phyloP scores from a whole-genome alignment of 78 protist species.

The Trichosphaerium sp. region DNA sequence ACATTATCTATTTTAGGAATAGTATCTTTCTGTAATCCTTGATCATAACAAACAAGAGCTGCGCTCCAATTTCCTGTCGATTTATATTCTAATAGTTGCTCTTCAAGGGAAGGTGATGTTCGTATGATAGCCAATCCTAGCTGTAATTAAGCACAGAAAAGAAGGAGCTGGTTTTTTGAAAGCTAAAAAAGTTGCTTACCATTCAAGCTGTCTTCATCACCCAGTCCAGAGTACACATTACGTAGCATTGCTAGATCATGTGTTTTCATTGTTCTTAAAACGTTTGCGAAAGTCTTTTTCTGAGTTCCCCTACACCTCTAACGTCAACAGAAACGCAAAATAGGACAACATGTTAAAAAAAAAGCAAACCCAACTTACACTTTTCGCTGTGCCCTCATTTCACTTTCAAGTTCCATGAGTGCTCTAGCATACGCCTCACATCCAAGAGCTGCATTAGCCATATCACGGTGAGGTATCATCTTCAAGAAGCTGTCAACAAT shows the following conservation, averaged over 20 bases:
- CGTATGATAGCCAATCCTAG: too few relatives aligned
- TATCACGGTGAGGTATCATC: constrained; percentile 15
- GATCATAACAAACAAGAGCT: constrained; percentile 13
- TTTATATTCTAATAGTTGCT: constrained; percentile 17
- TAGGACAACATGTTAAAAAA: too few relatives aligned
- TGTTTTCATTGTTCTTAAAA: too few relatives aligned
- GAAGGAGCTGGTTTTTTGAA: too few relatives aligned
- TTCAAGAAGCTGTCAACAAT: constrained; percentile 10
- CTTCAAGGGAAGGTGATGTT: constrained; percentile 4
- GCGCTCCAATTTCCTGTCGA: constrained; percentile 23
- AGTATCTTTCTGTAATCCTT: not conserved
- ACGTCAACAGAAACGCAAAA: too few relatives aligned
- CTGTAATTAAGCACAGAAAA: not conserved
- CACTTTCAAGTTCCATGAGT: constrained; percentile 20
- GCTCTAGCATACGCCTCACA: constrained; percentile 21
- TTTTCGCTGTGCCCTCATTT: too few relatives aligned
- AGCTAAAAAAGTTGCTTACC: too few relatives aligned
- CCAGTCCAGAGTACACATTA: constrained; percentile 20
- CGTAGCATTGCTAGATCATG: constrained; percentile 3
- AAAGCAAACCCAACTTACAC: too few relatives aligned
- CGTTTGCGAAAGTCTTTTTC: too few relatives aligned
- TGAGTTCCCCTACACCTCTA: too few relatives aligned
- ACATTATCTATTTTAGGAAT: too few relatives aligned
- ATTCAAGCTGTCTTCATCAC: constrained; percentile 16
- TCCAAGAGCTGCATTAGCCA: constrained; percentile 26